These are phyloP conservation scores for Pseudomonodictys pantanalensis DNA, from an alignment of 495 filamentous ascomycete species.

Conservation along the genomic window DNA sequence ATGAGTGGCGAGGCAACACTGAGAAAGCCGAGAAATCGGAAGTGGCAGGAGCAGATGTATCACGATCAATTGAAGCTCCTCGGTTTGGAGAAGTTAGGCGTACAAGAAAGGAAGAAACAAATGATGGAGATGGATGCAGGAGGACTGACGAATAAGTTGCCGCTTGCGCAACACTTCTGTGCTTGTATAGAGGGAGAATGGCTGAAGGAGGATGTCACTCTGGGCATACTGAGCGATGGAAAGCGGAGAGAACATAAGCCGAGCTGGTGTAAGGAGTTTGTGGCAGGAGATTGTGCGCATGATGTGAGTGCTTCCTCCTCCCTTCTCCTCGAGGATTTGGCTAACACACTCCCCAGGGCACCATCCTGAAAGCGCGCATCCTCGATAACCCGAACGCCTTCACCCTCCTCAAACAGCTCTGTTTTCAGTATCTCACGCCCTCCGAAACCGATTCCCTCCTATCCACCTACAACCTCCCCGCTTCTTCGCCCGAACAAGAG, in stretches of 20 bases:
- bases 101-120: constrained; percentile 3
- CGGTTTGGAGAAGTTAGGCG: constrained; percentile 1
- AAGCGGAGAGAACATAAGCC: neutral
- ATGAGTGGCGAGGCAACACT: constrained; percentile 23
- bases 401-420: constrained; percentile 8
- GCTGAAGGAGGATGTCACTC: constrained; percentile 6
- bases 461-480: constrained; percentile 13
- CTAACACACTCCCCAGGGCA: constrained; percentile 9
- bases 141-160: constrained; percentile 13
- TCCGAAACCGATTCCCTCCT: constrained; percentile 4
- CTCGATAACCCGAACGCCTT: constrained; percentile 15
- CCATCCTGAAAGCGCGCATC: constrained; percentile 24
- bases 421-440: constrained; percentile 1
- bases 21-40: constrained; percentile 15
- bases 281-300: constrained; percentile 12
- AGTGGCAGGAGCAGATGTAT: constrained; percentile 23
- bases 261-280: constrained; percentile 25
- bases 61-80: constrained; percentile 17
- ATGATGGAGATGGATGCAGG: constrained; percentile 14
- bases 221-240: constrained; percentile 4
- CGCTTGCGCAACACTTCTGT: constrained; percentile 26
- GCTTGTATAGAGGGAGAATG: constrained; percentile 15
- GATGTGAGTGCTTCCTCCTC: constrained; percentile 10
- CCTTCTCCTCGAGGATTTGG: neutral
- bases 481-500: neutral